These are phyloP conservation scores for Scleromitrula shiraiana DNA, from an alignment of 2,329 filamentous ascomycete species.

Conservation along the genomic window DNA sequence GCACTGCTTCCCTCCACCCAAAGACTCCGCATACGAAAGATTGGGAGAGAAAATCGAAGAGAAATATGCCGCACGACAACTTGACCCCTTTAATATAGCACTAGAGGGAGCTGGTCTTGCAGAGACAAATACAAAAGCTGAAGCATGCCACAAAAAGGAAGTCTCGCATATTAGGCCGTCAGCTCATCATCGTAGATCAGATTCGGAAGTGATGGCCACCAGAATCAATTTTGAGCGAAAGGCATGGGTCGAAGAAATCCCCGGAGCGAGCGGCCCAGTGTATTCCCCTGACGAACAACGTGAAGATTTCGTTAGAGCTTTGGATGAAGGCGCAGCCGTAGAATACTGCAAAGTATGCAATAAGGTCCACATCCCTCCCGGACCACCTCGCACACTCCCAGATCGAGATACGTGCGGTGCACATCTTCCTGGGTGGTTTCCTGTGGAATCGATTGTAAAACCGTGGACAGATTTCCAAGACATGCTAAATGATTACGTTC, in stretches of 20 bases:
- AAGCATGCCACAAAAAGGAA: background rate
- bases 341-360: conserved; percentile 23
- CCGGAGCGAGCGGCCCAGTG: conserved; percentile 6
- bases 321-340: conserved; percentile 10
- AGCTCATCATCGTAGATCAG: background rate
- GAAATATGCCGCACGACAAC: conserved; percentile 1
- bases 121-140: background rate
- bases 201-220: conserved; percentile 1
- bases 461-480: conserved; percentile 17
- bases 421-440: conserved; percentile 26
- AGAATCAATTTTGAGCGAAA: conserved; percentile 6
- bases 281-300: conserved; percentile 6
- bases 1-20: background rate
- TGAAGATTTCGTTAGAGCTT: conserved; percentile 8
- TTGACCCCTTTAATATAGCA: background rate
- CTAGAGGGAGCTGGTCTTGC: conserved; percentile 7
- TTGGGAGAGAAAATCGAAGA: background rate
- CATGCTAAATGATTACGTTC: conserved; percentile 16
- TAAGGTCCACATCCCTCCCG: conserved; percentile 21
- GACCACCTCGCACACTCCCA: conserved; percentile 17
- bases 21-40: background rate
- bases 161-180: background rate
- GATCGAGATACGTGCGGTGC: conserved; percentile 23
- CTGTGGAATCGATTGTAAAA: conserved; percentile 10
- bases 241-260: background rate